Evolutionary conservation across 1,284 basidiomycete genomes (phyloP).

Genomic region (Rhizoctonia solani): DNA sequence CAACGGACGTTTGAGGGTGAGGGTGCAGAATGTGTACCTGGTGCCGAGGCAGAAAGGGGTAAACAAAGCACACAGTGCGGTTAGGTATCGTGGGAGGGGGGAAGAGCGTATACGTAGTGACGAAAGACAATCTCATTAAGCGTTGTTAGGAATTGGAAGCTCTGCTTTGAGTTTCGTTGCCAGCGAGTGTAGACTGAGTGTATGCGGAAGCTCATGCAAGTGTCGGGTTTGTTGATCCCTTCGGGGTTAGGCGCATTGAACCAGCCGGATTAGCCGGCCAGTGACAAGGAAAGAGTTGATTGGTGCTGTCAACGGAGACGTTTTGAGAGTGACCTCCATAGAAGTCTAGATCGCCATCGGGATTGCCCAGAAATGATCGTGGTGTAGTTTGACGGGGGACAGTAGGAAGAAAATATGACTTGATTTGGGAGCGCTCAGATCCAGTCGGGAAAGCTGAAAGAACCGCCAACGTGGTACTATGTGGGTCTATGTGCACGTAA

Average conservation of each 20-base stretch:
- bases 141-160: too few relatives aligned
- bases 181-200: neutral
- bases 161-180: too few relatives aligned
- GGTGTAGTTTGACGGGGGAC: too few relatives aligned
- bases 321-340: too few relatives aligned
- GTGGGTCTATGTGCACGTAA: conserved; percentile 9
- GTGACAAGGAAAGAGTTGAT: conserved; percentile 4
- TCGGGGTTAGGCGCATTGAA: neutral
- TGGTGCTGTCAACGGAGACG: conserved; percentile 20
- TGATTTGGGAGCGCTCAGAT: conserved; percentile 4
- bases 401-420: conserved; percentile 9
- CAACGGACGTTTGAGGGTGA: conserved; percentile 22
- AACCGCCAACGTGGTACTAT: conserved; percentile 2
- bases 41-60: conserved; percentile 12
- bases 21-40: conserved; percentile 30
- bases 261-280: conserved; percentile 17
- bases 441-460: neutral
- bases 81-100: too few relatives aligned
- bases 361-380: conserved; percentile 6
- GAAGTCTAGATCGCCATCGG: conserved; percentile 14
- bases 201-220: too few relatives aligned
- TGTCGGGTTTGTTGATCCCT: too few relatives aligned
- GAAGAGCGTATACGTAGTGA: too few relatives aligned
- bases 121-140: too few relatives aligned
- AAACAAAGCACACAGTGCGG: conserved; percentile 1